phyloP scores from a whole-genome alignment of 345 rosid genomes.

The Turnera subulata region DNA sequence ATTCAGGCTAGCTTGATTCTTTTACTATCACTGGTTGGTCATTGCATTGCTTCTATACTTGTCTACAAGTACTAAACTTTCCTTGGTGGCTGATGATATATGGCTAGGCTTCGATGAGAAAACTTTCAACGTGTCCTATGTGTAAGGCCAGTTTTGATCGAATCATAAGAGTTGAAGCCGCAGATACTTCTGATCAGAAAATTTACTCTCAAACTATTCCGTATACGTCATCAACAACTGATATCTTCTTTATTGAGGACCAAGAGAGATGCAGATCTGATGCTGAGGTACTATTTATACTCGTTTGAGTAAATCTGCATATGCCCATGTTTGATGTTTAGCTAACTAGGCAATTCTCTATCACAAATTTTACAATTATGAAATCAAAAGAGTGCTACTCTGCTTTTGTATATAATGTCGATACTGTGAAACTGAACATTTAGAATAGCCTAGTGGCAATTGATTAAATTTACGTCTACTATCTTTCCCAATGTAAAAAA shows the following conservation, averaged over 20 bases:
- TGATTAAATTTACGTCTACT: not conserved
- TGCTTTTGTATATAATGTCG: not conserved
- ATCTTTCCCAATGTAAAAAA: not conserved
- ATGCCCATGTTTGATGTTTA: not conserved
- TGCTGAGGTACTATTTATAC: slow-evolving; percentile 41
- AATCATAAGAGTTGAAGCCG: slow-evolving; percentile 75
- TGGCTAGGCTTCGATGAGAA: slow-evolving; percentile 53
- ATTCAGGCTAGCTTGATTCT: not conserved
- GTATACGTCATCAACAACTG: slow-evolving; percentile 33
- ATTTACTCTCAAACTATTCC: slow-evolving; percentile 90
- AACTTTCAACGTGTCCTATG: slow-evolving; percentile 69
- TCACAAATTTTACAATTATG: not conserved
- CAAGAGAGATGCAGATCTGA: slow-evolving; percentile 35
- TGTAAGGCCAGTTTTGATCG: slow-evolving; percentile 69
- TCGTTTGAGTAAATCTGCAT: not conserved
- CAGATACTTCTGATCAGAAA: slow-evolving; percentile 76
- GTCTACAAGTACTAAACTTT: not conserved
- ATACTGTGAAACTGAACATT: not conserved
- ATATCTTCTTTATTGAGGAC: slow-evolving; percentile 38
- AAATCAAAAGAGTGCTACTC: not conserved
- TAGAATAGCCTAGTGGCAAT: not conserved
- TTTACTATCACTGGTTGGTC: not conserved
- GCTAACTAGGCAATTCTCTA: not conserved
- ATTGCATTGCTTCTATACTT: not conserved
- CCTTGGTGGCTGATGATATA: slow-evolving; percentile 7